Evolutionary conservation across 306 rosid species (phyloP), one percentile per base, ranked within the genome.

Genomic region (Morella rubra): DNA sequence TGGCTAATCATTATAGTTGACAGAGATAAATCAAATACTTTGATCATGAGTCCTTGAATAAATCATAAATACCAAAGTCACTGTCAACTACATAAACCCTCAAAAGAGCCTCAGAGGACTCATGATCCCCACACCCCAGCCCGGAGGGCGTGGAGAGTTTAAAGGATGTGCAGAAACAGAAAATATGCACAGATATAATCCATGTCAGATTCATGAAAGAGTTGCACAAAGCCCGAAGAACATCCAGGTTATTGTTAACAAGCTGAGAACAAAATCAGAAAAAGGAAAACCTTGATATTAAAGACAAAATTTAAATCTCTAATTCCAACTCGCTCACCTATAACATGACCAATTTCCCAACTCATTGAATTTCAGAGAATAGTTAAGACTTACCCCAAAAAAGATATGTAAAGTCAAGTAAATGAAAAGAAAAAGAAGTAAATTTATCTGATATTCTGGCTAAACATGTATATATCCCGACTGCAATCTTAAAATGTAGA

Each of bases 1-100:
- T 44, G 74, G 44, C 67, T 11, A 69, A 66, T 45, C 56, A 55
- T 58, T 47, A 61, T 9, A 62, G 62, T 59, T 70, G 76, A 82
- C 81, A 81, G 15, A 65, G 50, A 62, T 6, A 12, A 13, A 62
- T 20, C 53, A 54, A 10, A 44, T 22, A 44, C 54, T 77, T 20
- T 18, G 59, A 49, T 3, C 53, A 49, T 49, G 53, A 49, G 37
- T 32, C 37, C 53, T 12, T 49, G 16, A 73, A 62, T 32, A 13
- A 10, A 46, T 37, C 54, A 53, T 24, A 46, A 24, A 55, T 5
- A 76, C 72, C n/a, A 72, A 79, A 64, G 76, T 32, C 2, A 32
- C 37, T 32, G 3, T 32, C 37, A 32, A 32, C 37, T 32, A 32
- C 37, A 18, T 19, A 52, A 52, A 52, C 5, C 58, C 20, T 52